A percentile compares a stretch with the other conserved stretches of the same genome.
phyloP scores from a whole-genome alignment of 2,329 filamentous ascomycete species.

The Apiospora saccharicola region DNA sequence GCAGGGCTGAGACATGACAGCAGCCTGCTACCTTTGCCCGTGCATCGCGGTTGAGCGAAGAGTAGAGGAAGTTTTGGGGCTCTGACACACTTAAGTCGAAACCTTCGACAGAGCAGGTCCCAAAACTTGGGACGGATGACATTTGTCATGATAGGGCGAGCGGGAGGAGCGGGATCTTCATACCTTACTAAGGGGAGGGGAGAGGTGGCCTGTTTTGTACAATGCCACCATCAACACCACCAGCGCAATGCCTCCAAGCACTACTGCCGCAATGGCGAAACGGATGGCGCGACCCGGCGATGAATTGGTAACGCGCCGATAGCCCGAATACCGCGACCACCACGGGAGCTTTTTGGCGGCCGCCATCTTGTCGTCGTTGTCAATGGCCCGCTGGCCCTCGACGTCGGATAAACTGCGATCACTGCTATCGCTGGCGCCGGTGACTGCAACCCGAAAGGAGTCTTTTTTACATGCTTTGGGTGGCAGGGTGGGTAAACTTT shows the following conservation, averaged over 20 bases:
- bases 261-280: conserved; percentile 24
- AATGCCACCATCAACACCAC: conserved; percentile 29
- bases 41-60: not conserved
- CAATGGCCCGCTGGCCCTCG: conserved; percentile 27
- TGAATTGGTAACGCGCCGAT: conserved; percentile 22
- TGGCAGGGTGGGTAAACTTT: not conserved
- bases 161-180: not conserved
- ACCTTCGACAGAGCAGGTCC: not conserved
- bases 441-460: not conserved
- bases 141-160: not conserved
- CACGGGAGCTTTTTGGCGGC: conserved; percentile 26
- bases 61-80: not conserved
- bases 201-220: conserved; percentile 17
- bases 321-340: conserved; percentile 28
- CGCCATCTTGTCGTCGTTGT: conserved; percentile 28
- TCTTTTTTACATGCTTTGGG: conserved; percentile 6
- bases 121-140: not conserved
- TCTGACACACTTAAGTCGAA: conserved; percentile 1
- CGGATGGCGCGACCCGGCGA: conserved; percentile 26
- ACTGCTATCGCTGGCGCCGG: not conserved
- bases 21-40: not conserved
- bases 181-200: conserved; percentile 15
- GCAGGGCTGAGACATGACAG: conserved; percentile 13
- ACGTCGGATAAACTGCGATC: conserved; percentile 12
- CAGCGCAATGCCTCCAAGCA: conserved; percentile 28